Conservation (phyloP, 2,329 filamentous ascomycete species). For the Xylaria sp. region DNA sequence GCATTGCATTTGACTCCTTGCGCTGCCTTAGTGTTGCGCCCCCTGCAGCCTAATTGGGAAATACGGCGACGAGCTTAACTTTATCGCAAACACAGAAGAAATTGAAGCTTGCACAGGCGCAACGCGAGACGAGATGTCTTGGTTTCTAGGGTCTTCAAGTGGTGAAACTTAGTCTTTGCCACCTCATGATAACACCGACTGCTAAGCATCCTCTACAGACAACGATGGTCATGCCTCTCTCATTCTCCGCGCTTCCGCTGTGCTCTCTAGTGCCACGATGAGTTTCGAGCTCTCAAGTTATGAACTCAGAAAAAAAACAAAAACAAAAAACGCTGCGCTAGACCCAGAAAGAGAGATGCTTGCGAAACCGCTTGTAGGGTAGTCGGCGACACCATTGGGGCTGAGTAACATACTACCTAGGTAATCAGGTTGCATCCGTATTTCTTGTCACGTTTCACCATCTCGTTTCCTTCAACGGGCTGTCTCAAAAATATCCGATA, state of each 20-base stretch:
- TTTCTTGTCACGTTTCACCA: constrained; percentile 30
- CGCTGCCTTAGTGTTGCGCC: neutral
- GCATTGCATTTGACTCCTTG: neutral
- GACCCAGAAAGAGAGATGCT: constrained; percentile 17
- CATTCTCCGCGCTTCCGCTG: neutral
- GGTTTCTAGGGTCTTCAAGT: neutral
- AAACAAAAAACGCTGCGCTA: neutral
- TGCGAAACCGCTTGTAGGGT: constrained; percentile 14
- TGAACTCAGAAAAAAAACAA: neutral
- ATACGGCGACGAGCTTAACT: neutral
- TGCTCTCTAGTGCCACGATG: neutral
- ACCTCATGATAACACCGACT: neutral
- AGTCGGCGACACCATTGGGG: neutral
- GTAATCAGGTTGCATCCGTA: constrained; percentile 17
- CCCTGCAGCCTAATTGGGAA: neutral
- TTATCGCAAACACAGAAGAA: neutral
- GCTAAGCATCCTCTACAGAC: neutral
- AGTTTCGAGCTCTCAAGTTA: constrained; percentile 14
- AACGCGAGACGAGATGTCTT: neutral
- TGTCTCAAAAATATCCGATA: constrained; percentile 23
- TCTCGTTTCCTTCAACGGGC: neutral
- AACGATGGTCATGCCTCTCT: neutral
- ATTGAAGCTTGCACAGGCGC: neutral
- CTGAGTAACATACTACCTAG: constrained; percentile 12
- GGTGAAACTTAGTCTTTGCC: neutral